Evolutionary conservation across 805 yeast genomes (phyloP).

Genomic region (Ogataea saltuana): DNA sequence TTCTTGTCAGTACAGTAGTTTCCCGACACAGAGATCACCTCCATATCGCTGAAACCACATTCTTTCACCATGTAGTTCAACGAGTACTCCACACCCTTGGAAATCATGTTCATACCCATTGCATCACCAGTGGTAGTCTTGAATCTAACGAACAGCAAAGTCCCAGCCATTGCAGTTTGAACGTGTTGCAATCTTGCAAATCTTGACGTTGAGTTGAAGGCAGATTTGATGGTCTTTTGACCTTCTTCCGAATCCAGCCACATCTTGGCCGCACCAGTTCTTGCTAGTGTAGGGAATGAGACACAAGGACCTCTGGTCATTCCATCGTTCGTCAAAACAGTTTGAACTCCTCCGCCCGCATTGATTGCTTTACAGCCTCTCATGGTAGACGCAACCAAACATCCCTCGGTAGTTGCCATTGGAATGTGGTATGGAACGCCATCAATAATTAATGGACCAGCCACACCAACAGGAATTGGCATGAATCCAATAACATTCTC

Average conservation of each 20-base stretch:
- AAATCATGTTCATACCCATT: constrained; percentile 99
- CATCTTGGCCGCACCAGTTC: constrained; percentile 93
- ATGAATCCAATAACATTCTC: constrained; percentile 96
- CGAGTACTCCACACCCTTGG: constrained; percentile 93
- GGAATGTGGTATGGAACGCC: constrained; percentile 89
- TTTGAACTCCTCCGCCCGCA: constrained; percentile 93
- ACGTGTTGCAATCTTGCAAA: constrained; percentile 92
- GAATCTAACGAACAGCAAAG: constrained; percentile 83
- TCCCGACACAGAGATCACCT: constrained; percentile 88
- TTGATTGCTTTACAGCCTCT: constrained; percentile 98
- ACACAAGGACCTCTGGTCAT: constrained; percentile 99
- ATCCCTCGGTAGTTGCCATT: constrained; percentile 99
- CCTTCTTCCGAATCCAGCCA: constrained; percentile 98
- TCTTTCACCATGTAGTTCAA: constrained; percentile 82
- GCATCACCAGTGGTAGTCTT: constrained; percentile 99
- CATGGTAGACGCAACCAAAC: constrained; percentile 97
- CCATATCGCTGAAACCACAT: constrained; percentile 94
- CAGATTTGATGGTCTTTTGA: constrained; percentile 73
- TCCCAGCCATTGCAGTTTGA: constrained; percentile 94
- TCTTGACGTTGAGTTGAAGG: constrained; percentile 94
- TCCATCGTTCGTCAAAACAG: constrained; percentile 93
- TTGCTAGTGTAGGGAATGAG: constrained; percentile 71
- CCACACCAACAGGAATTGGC: constrained; percentile 97
- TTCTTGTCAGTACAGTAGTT: constrained; percentile 97
- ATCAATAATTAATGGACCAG: constrained; percentile 94